These are phyloP conservation scores for Lyophyllum atratum DNA, from an alignment of 768 basidiomycete species.

Conservation along the genomic window DNA sequence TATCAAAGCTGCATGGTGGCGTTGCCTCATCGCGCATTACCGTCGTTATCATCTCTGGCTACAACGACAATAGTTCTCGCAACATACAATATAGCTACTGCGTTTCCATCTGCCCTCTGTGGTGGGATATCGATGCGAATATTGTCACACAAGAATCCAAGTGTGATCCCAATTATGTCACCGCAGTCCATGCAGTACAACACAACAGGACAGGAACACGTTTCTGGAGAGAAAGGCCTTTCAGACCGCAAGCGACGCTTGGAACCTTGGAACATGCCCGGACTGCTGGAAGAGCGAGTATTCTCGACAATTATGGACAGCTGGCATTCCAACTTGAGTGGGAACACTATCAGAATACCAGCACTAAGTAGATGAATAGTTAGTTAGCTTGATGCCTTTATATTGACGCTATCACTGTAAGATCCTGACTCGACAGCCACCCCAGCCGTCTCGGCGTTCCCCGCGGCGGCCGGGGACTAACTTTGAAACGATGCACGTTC, in stretches of 20 bases:
- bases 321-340: too few species aligned
- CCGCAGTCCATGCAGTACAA: not conserved
- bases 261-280: not conserved
- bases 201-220: slow-evolving; percentile 4
- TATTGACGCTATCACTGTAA: too few species aligned
- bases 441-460: too few species aligned
- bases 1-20: slow-evolving; percentile 18
- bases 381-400: too few species aligned
- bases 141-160: not conserved
- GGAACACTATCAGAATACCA: too few species aligned
- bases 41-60: not conserved
- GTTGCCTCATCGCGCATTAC: not conserved
- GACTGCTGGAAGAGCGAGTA: not conserved
- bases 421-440: too few species aligned
- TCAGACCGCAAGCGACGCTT: not conserved
- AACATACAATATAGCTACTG: not conserved
- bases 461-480: too few species aligned
- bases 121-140: not conserved
- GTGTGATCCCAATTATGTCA: slow-evolving; percentile 3
- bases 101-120: not conserved
- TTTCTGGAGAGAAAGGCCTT: not conserved
- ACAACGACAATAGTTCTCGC: not conserved
- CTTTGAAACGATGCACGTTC: too few species aligned
- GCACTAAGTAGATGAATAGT: too few species aligned
- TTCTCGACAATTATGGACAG: not conserved